Conservation (phyloP, 495 filamentous ascomycete species). For the Chaetomidium leptoderma region DNA sequence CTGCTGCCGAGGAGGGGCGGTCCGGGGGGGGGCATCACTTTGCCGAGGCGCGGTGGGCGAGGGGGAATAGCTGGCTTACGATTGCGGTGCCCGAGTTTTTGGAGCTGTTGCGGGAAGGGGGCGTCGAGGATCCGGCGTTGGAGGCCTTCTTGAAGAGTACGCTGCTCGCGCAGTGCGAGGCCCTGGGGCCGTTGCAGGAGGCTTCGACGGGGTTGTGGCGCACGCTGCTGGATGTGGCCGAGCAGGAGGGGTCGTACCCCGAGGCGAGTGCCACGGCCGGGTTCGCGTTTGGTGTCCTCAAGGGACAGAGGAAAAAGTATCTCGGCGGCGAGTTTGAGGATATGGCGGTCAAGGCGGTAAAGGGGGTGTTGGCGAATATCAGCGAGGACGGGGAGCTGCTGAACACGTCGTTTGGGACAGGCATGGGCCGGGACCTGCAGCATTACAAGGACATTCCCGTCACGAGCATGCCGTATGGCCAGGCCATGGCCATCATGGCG, state of each 20-base stretch:
- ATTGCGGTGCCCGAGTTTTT: conserved; percentile 72
- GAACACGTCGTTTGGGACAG: conserved; percentile 69
- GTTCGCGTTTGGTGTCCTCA: conserved; percentile 70
- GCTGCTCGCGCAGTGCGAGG: conserved; percentile 58
- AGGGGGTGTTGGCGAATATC: conserved; percentile 56
- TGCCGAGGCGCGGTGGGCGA: conserved; percentile 63
- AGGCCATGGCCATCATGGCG: conserved; percentile 45
- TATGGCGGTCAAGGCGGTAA: conserved; percentile 55
- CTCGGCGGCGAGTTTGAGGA: conserved; percentile 47
- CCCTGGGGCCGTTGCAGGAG: conserved; percentile 53
- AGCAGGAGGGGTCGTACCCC: conserved; percentile 56
- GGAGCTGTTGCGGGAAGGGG: conserved; percentile 56
- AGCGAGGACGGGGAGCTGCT: conserved; percentile 59
- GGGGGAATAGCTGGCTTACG: conserved; percentile 64
- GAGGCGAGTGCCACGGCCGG: conserved; percentile 71
- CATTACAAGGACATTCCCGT: conserved; percentile 65
- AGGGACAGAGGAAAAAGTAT: conserved; percentile 62
- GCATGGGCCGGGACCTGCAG: conserved; percentile 61
- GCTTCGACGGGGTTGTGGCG: conserved; percentile 56
- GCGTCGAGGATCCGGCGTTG: conserved; percentile 48
- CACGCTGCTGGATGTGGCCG: conserved; percentile 59
- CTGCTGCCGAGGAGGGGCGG: conserved; percentile 31
- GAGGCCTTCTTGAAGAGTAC: conserved; percentile 57
- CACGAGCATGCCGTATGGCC: conserved; percentile 74
- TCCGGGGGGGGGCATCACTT: conserved; percentile 61